Evolutionary conservation across 352 stramenopile species (phyloP), one percentile per base, ranked within the genome.

Genomic region (Phytophthora brassicae): DNA sequence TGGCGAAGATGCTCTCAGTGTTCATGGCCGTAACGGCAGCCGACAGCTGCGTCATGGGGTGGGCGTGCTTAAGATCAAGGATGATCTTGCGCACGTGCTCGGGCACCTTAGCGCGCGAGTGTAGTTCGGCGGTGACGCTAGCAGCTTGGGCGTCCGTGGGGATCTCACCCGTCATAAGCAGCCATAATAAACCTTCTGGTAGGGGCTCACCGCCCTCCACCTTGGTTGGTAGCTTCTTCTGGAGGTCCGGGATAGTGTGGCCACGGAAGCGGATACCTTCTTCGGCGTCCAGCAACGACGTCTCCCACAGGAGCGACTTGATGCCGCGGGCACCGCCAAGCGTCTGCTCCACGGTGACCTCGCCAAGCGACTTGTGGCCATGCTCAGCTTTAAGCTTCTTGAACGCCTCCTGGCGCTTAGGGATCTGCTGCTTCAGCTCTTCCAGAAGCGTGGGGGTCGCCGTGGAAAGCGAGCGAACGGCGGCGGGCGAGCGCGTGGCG

Each of bases 291-390:
- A 98, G 81, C 51, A 98, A 79, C 56, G 90, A 98, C 22, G 97
- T 99, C 72, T 99, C 97, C 97, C 97, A 99, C 58, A 99, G 73
- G 79, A 99, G 97, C 68, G 94, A 99, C 83, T 99, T 99, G 54
- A 99, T 96, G 50, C 95, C 92, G 72, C 97, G 92, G 16, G 96
- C 97, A 45, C 97, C 97, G 59, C 97, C 97, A 64, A 99, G 95
- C 22, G 95, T 97, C 84, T 99, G 96, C 22, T 98, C 95, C 26
- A 98, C 96, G 12, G 94, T 98, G 8, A 98, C 95, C 59, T 98
- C 85, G 38, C 90, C 90, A 9, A 97, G 76, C 54, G 80, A 92
- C 77, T 97, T 97, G 78, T 87, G 68, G 75, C 94, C 94, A 84
- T 98, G 89, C 41, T 97, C 88, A 28, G 89, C 86, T 79, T 98